Conservation (phyloP, 495 filamentous ascomycete genomes). For the Geopyxis carbonaria region DNA sequence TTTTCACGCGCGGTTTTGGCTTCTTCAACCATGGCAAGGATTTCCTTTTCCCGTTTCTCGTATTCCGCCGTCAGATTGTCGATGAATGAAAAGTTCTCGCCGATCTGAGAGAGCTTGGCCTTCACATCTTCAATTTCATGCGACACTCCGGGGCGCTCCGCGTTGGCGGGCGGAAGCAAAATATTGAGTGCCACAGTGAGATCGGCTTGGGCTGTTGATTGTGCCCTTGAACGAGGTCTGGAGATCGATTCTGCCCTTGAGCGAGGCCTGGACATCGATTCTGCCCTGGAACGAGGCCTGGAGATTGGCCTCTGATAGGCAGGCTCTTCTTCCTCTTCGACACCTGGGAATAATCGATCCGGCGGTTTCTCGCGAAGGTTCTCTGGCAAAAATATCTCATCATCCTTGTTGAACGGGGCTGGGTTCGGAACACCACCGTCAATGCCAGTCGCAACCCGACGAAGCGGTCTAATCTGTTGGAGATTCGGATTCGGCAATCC, state of each 20-base stretch:
- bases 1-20: conserved; percentile 10
- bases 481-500: neutral
- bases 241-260: no score
- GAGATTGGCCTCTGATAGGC: no score
- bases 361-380: neutral
- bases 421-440: neutral
- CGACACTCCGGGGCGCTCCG: no score
- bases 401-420: conserved; percentile 1
- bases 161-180: no score
- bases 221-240: no score
- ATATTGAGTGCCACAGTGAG: no score
- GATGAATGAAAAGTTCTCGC: conserved; percentile 24
- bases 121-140: conserved; percentile 13
- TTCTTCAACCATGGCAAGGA: conserved; percentile 14
- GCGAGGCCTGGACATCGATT: no score
- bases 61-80: conserved; percentile 13
- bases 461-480: neutral
- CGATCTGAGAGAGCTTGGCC: conserved; percentile 12
- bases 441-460: neutral
- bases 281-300: no score
- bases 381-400: conserved; percentile 4
- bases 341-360: conserved; percentile 3
- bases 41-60: conserved; percentile 9
- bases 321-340: conserved; percentile 2
- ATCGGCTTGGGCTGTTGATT: no score